phyloP scores from a whole-genome alignment of 1,139 yeast genomes.

The Hansenula anomala region DNA sequence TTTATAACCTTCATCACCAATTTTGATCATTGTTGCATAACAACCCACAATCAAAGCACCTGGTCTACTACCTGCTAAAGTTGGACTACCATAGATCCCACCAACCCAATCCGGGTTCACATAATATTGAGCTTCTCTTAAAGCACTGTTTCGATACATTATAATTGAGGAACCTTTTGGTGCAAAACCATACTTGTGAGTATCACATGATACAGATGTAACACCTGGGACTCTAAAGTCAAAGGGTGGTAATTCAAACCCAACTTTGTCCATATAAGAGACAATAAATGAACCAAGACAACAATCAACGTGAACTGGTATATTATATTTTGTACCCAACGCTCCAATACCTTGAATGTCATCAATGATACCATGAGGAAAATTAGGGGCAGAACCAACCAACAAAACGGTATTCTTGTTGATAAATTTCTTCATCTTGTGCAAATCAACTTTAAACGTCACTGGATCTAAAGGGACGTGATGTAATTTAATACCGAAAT shows the following conservation, averaged over 20 bases:
- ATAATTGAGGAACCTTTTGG: constrained; percentile 94
- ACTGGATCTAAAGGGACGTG: constrained; percentile 73
- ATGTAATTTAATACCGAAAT: constrained; percentile 81
- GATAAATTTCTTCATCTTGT: constrained; percentile 58
- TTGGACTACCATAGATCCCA: constrained; percentile 94
- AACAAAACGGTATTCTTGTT: constrained; percentile 76
- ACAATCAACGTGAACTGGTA: constrained; percentile 93
- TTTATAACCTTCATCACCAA: constrained; percentile 78
- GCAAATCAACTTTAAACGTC: constrained; percentile 64
- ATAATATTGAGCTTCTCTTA: constrained; percentile 81
- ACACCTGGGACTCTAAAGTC: constrained; percentile 92
- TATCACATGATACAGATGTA: constrained; percentile 96
- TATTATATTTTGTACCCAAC: constrained; percentile 55
- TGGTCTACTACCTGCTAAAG: constrained; percentile 94
- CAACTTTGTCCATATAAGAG: constrained; percentile 68
- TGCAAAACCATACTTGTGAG: constrained; percentile 97
- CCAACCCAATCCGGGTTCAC: constrained; percentile 87
- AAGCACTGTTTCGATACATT: constrained; percentile 68
- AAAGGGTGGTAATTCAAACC: constrained; percentile 59
- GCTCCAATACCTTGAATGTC: constrained; percentile 71
- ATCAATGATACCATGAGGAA: constrained; percentile 94
- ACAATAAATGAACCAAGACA: constrained; percentile 92
- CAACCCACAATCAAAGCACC: constrained; percentile 97
- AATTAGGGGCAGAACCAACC: constrained; percentile 94
- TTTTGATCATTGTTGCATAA: constrained; percentile 84